Conservation (phyloP, 352 stramenopile species). For the Phytophthora litchii region DNA sequence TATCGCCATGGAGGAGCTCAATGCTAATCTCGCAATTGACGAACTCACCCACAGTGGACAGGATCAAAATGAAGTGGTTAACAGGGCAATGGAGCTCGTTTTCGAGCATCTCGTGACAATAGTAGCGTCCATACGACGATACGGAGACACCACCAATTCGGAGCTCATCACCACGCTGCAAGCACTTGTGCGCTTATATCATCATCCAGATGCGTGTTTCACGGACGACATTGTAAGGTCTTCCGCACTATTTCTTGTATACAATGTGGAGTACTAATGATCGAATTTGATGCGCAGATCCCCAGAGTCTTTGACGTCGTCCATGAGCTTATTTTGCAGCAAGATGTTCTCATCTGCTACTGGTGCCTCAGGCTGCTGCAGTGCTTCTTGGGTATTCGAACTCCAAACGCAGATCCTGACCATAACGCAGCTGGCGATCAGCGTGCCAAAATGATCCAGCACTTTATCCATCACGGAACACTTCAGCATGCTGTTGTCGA, state of each 20-base stretch:
- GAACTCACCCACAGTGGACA: constrained; percentile 37
- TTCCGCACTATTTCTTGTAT: not conserved
- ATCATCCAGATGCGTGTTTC: constrained; percentile 48
- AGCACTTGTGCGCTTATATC: constrained; percentile 53
- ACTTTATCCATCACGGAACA: constrained; percentile 55
- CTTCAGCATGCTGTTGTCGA: constrained; percentile 59
- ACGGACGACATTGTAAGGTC: constrained; percentile 41
- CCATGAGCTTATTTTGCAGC: constrained; percentile 60
- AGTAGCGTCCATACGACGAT: constrained; percentile 42
- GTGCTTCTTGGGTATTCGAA: constrained; percentile 53
- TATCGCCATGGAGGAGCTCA: constrained; percentile 63
- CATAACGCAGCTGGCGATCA: constrained; percentile 39
- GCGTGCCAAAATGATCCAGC: constrained; percentile 59
- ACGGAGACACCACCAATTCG: constrained; percentile 37
- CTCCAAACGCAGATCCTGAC: constrained; percentile 30
- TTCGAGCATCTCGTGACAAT: constrained; percentile 49
- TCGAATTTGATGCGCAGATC: constrained; percentile 32
- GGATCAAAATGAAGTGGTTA: constrained; percentile 44
- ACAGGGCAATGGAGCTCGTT: constrained; percentile 52
- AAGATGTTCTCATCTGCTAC: constrained; percentile 67
- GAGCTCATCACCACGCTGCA: constrained; percentile 59
- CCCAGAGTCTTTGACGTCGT: constrained; percentile 55
- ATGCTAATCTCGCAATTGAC: constrained; percentile 53
- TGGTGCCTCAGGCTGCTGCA: constrained; percentile 75
- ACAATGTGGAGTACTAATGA: constrained; percentile 4